phyloP scores from a whole-genome alignment of 2,329 filamentous ascomycete species.

The Colletotrichum plurivorum region DNA sequence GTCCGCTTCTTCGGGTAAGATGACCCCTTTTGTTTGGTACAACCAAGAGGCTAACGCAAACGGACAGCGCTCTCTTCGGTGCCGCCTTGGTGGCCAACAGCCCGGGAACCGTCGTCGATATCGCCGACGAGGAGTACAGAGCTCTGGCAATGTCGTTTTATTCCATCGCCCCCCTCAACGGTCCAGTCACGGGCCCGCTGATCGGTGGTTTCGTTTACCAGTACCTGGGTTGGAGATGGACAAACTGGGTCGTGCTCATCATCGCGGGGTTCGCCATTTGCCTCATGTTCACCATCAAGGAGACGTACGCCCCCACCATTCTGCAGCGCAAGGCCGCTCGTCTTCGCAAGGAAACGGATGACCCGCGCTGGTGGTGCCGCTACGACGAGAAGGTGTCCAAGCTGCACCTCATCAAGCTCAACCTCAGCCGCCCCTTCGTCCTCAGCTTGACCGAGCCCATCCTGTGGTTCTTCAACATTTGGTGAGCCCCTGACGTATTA shows the following conservation, averaged over 20 bases:
- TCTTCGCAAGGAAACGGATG: constrained; percentile 76
- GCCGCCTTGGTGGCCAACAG: constrained; percentile 87
- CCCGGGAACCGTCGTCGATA: constrained; percentile 86
- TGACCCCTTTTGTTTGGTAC: constrained; percentile 43
- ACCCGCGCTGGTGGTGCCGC: constrained; percentile 82
- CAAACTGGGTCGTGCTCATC: constrained; percentile 85
- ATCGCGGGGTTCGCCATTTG: constrained; percentile 73
- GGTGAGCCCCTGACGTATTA: constrained; percentile 59
- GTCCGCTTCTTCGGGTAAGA: constrained; percentile 79
- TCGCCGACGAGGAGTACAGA: constrained; percentile 84
- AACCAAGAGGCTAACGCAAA: constrained; percentile 3
- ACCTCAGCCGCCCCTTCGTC: constrained; percentile 82
- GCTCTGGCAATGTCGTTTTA: constrained; percentile 88
- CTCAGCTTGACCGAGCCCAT: constrained; percentile 89
- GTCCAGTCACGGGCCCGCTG: constrained; percentile 70
- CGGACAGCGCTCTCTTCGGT: constrained; percentile 68
- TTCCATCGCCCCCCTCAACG: constrained; percentile 88
- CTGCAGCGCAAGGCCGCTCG: constrained; percentile 76
- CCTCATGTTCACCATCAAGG: constrained; percentile 73
- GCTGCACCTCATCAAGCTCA: constrained; percentile 78
- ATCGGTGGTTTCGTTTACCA: constrained; percentile 87
- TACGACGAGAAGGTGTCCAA: constrained; percentile 82
- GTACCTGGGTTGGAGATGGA: constrained; percentile 89
- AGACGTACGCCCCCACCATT: constrained; percentile 83
- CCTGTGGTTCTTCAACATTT: constrained; percentile 76